Conservation (phyloP, 495 filamentous ascomycete species). For the Filosporella fistucella region DNA sequence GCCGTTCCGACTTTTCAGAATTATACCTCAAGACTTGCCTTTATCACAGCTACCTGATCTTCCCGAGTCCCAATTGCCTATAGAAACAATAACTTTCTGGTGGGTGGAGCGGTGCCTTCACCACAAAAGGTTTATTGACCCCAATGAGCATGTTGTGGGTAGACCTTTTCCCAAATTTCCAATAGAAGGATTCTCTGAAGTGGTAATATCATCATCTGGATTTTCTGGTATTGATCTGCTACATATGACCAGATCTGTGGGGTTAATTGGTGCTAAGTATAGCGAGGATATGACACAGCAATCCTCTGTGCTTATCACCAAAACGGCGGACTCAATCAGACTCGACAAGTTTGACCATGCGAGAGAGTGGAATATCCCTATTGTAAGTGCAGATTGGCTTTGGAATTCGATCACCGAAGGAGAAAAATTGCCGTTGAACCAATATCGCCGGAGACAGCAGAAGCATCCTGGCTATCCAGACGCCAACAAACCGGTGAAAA, state of each 20-base stretch:
- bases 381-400: slow-evolving; percentile 77
- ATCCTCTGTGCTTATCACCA: slow-evolving; percentile 61
- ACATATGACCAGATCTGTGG: slow-evolving; percentile 71
- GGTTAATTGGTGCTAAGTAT: slow-evolving; percentile 73
- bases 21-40: slow-evolving; percentile 43
- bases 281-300: slow-evolving; percentile 65
- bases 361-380: slow-evolving; percentile 65
- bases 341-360: slow-evolving; percentile 77
- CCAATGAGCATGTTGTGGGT: slow-evolving; percentile 65
- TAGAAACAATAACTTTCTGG: slow-evolving; percentile 71
- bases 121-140: slow-evolving; percentile 63
- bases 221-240: slow-evolving; percentile 82
- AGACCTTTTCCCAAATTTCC: slow-evolving; percentile 68
- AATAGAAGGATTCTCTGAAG: slow-evolving; percentile 58
- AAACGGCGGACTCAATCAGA: slow-evolving; percentile 37
- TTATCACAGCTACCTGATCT: slow-evolving; percentile 7
- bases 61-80: slow-evolving; percentile 3
- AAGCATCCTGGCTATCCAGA: slow-evolving; percentile 13
- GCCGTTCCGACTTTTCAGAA: slow-evolving; percentile 34
- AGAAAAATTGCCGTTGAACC: slow-evolving; percentile 43
- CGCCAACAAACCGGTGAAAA: no score
- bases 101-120: slow-evolving; percentile 89
- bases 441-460: slow-evolving; percentile 22
- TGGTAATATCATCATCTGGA: slow-evolving; percentile 66
- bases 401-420: slow-evolving; percentile 67